Evolutionary conservation across 2,329 filamentous ascomycete genomes (phyloP), one percentile per base, ranked within the genome.

Genomic region (Xylaria sp.): DNA sequence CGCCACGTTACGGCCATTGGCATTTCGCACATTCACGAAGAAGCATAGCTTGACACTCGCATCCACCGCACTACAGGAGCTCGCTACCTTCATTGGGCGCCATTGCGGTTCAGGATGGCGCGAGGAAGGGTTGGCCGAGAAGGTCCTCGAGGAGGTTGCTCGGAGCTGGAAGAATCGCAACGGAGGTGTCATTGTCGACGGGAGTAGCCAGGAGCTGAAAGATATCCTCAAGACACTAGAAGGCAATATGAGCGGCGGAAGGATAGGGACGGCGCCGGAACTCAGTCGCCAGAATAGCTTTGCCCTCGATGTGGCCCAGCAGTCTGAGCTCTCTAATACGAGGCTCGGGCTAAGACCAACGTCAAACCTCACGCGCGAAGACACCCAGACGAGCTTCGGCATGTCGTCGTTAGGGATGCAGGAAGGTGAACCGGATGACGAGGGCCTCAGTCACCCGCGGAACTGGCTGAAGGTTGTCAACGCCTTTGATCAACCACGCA

Each of bases 101-200:
- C 92, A 97, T 79, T 99, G 96, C 78, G 96, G 96, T 38, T 94
- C 94, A 64, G 93, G 90, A 89, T 99, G 96, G 96, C 89, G 95
- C 74, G 94, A 98, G 81, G 94, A 97, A 77, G 95, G 96, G 0
- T 83, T 97, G 36, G 96, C 94, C 2, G 96, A 99, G 79, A 91
- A 90, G 71, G 93, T 97, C 13, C 82, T 99, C 39, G 96, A 99
- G 74, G 96, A 98, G 79, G 89, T 94, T 7, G 94, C 96, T 0
- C 91, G 92, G 78, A 87, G 88, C 72, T 99, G 96, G 96, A 98
- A 97, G 82, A 92, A 90, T 72, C 86, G 91, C 66, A 94, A 92
- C 76, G 93, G 93, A 1, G 92, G 92, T 25, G 92, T 97, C 61
- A 97, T 99, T 71, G 92, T 99, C 2, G 93, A 97, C 60, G 95